Evolutionary conservation across 768 basidiomycete species (phyloP), one percentile per base, ranked within the genome.

Genomic region (Calvatia gigantea): DNA sequence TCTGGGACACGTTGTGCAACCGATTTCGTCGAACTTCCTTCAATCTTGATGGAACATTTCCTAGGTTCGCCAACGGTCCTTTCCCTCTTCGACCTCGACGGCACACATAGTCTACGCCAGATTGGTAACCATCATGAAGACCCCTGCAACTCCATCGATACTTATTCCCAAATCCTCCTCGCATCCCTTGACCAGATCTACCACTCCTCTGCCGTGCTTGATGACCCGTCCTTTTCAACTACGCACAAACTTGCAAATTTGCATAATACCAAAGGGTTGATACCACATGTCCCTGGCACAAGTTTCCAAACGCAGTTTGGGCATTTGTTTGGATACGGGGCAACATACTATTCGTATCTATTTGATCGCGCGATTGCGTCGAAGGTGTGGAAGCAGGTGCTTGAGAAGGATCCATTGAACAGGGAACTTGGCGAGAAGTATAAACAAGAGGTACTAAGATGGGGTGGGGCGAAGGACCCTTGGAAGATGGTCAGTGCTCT

Each of bases 11-110:
- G 97, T 17, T 97, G 94, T 67, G 92, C 97, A 0, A 99, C 97
- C 0, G 97, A 99, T 67, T 97, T 99, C 64, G 96, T 98, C 56
- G 97, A 99, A 66, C 76, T 99, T 5, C 97, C 97, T 0, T 98
- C 96, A 8, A 94, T 98, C 63, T 82, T 99, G 19, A 98, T 98
- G 97, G 97, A 99, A 67, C 93, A 94, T 66, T 98, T 99, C 76
- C 81, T 96, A 38, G 87, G 82, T 38, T 96, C 95, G 0, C 83
- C 91, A 0, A 70, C 74, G 12, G 92, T 98, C 27, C 82, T 98
- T 21, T 84, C 88, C 4, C 82, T 96, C 15, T 91, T 94, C 64
- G 80, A 84, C 59, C 64, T 72, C 6, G 73, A 83, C n/a, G 75
- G 73, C 15, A 76, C 77, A 11, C 73, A 77, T 3, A 63, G 72